Percentiles rank a stretch among this genome's conserved stretches.
phyloP scores from a whole-genome alignment of 139 green algal genomes.

The Picochlorum sp. region DNA sequence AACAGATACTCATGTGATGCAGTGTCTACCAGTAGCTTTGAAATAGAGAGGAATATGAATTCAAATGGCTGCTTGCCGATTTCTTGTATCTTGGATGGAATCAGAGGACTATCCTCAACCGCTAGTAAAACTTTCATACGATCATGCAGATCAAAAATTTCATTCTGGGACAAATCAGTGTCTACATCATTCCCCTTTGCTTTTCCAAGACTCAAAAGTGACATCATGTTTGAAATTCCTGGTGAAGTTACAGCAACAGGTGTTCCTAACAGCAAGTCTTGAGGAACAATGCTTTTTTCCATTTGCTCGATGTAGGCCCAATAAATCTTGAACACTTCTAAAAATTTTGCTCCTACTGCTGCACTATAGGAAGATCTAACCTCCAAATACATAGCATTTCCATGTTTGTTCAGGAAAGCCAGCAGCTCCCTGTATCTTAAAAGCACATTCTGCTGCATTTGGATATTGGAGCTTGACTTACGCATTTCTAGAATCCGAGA shows the following conservation, averaged over 20 bases:
- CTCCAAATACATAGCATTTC: conserved; percentile 62
- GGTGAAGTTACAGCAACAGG: conserved; percentile 4
- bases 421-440: conserved; percentile 76
- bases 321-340: conserved; percentile 81
- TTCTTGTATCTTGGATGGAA: conserved; percentile 66
- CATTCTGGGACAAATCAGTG: background rate
- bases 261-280: conserved; percentile 42
- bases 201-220: conserved; percentile 14
- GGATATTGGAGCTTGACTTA: conserved; percentile 91
- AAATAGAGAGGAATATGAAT: conserved; percentile 76
- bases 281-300: conserved; percentile 27
- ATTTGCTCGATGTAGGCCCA: conserved; percentile 63
- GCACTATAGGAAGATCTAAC: conserved; percentile 65
- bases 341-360: conserved; percentile 65
- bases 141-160: conserved; percentile 57
- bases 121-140: conserved; percentile 51
- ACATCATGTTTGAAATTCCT: conserved; percentile 2
- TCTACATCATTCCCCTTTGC: conserved; percentile 9
- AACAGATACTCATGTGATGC: conserved; percentile 86
- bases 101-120: conserved; percentile 67
- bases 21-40: conserved; percentile 94
- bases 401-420: conserved; percentile 57
- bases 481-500: conserved; percentile 69
- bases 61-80: conserved; percentile 70
- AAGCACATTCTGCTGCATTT: conserved; percentile 82